These are phyloP conservation scores for Tricholoma matsutake DNA, from an alignment of 768 basidiomycete genomes.

Conservation along the genomic window DNA sequence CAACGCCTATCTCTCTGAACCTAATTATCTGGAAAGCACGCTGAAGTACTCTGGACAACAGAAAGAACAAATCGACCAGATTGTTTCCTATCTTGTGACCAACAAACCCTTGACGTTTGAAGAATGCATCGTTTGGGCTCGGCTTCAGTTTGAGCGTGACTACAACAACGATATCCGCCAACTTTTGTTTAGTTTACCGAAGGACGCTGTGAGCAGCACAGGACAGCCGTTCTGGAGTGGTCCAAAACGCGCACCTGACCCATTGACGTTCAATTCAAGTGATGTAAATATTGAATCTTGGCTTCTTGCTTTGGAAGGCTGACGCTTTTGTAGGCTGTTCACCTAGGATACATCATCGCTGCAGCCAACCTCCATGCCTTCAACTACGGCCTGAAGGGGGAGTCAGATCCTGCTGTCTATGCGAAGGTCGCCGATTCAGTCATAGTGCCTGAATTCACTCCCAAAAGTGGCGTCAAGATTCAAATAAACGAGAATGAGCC, in stretches of 20 bases:
- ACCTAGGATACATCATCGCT: slow-evolving; percentile 86
- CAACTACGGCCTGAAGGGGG: slow-evolving; percentile 96
- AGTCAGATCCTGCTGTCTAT: slow-evolving; percentile 75
- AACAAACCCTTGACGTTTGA: slow-evolving; percentile 95
- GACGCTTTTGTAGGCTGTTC: slow-evolving; percentile 57
- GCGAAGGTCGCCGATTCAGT: slow-evolving; percentile 81
- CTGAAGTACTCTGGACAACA: slow-evolving; percentile 92
- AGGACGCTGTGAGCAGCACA: slow-evolving; percentile 85
- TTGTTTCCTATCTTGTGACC: slow-evolving; percentile 84
- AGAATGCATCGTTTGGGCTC: slow-evolving; percentile 96
- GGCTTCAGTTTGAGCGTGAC: slow-evolving; percentile 91
- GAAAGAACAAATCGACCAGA: slow-evolving; percentile 84
- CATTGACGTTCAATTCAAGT: slow-evolving; percentile 80
- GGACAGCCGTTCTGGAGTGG: slow-evolving; percentile 99
- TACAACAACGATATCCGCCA: slow-evolving; percentile 94
- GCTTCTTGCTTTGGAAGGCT: neutral
- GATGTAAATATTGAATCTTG: slow-evolving; percentile 54
- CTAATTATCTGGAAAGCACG: slow-evolving; percentile 89
- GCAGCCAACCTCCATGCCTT: slow-evolving; percentile 96
- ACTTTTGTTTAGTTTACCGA: slow-evolving; percentile 89
- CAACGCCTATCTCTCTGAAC: slow-evolving; percentile 95
- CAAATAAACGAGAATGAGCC: slow-evolving; percentile 94
- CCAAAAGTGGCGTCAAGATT: slow-evolving; percentile 87
- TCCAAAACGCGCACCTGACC: slow-evolving; percentile 94
- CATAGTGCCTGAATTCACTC: slow-evolving; percentile 89